phyloP scores from a whole-genome alignment of 2,329 filamentous ascomycete species.

The Trichoderma hamatum region DNA sequence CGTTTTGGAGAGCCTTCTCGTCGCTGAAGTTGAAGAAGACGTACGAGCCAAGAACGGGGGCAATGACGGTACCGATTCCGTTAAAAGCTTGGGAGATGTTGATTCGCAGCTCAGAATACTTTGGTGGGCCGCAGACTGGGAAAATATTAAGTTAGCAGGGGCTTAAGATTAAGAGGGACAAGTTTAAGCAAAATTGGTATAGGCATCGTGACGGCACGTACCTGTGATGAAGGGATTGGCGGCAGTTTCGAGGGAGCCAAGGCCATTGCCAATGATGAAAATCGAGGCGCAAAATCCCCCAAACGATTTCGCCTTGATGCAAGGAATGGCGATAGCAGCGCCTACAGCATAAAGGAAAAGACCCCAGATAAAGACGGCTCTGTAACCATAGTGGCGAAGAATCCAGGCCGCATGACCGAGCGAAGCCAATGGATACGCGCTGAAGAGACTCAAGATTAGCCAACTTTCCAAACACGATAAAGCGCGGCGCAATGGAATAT shows the following conservation, averaged over 20 bases:
- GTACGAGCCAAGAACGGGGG: constrained; percentile 71
- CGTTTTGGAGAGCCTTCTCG: constrained; percentile 61
- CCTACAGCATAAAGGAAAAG: constrained; percentile 67
- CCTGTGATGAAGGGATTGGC: constrained; percentile 74
- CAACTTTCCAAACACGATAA: not conserved
- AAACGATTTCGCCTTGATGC: constrained; percentile 66
- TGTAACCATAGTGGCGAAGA: constrained; percentile 66
- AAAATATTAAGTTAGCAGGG: not conserved
- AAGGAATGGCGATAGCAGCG: constrained; percentile 59
- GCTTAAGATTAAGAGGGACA: not conserved
- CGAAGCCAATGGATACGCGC: constrained; percentile 71
- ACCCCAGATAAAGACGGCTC: constrained; percentile 69
- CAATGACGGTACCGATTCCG: constrained; percentile 72
- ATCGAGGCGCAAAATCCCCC: constrained; percentile 72
- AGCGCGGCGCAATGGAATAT: not conserved
- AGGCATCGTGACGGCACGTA: constrained; percentile 36
- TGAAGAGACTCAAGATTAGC: constrained; percentile 33
- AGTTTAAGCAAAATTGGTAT: not conserved
- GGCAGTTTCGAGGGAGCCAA: constrained; percentile 75
- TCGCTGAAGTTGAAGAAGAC: constrained; percentile 70
- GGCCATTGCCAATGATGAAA: constrained; percentile 74
- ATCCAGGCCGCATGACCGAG: constrained; percentile 65
- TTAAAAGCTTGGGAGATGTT: constrained; percentile 79
- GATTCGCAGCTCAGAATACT: constrained; percentile 73
- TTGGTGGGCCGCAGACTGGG: constrained; percentile 59